phyloP scores from a whole-genome alignment of 148 eudicot species.

The Amaranthus palmeri region DNA sequence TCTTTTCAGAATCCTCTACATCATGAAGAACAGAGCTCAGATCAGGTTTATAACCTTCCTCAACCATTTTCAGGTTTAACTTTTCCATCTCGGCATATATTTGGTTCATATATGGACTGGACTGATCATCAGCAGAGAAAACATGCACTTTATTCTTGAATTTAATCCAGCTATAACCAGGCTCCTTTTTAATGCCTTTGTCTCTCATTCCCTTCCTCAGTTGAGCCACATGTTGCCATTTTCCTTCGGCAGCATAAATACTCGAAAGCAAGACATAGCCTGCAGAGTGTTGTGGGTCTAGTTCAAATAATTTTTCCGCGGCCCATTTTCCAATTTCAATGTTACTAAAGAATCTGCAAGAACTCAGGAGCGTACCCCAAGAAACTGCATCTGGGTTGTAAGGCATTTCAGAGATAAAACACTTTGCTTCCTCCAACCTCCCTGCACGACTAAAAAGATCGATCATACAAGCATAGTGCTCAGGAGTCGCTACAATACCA shows the following conservation, averaged over 20 bases:
- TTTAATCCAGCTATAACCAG: conserved; percentile 94
- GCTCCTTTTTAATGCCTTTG: conserved; percentile 66
- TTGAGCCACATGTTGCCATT: conserved; percentile 77
- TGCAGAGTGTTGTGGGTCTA: conserved; percentile 79
- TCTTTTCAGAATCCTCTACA: conserved; percentile 74
- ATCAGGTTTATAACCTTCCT: conserved; percentile 76
- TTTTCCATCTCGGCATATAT: conserved; percentile 58
- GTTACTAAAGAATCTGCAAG: conserved; percentile 68
- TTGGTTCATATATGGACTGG: conserved; percentile 63
- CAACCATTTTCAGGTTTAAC: conserved; percentile 53
- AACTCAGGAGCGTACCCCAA: conserved; percentile 87
- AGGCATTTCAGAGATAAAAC: conserved; percentile 70
- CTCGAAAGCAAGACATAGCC: conserved; percentile 73
- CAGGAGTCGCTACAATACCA: conserved; percentile 54
- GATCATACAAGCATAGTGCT: conserved; percentile 92
- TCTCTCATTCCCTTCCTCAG: conserved; percentile 73
- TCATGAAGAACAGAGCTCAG: conserved; percentile 64
- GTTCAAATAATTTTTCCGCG: conserved; percentile 59
- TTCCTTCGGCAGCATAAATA: conserved; percentile 68
- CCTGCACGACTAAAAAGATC: conserved; percentile 88
- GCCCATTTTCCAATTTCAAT: conserved; percentile 91
- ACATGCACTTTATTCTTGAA: conserved; percentile 63
- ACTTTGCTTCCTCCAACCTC: conserved; percentile 65
- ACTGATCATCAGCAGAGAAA: conserved; percentile 84
- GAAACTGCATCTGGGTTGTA: conserved; percentile 73